phyloP scores from a whole-genome alignment of 1,284 basidiomycete species.

The Gomphus sp. region DNA sequence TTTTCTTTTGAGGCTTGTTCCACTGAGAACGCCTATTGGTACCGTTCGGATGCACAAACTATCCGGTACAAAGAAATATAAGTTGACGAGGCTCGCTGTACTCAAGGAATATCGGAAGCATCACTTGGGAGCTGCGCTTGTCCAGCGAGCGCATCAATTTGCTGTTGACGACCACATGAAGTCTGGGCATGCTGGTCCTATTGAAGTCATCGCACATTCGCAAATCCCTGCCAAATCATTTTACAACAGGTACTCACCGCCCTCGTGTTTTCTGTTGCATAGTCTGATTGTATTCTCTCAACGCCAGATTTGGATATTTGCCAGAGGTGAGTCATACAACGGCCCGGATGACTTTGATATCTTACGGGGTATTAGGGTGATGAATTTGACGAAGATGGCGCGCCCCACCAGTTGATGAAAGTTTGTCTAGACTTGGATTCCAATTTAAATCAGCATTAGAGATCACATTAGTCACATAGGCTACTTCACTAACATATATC shows the following conservation, averaged over 20 bases:
- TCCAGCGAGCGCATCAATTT: conserved; percentile 52
- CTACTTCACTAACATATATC: background rate
- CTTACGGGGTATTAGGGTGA: conserved; percentile 41
- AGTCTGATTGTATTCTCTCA: conserved; percentile 10
- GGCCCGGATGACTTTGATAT: background rate
- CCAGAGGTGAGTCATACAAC: conserved; percentile 40
- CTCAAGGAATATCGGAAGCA: conserved; percentile 53
- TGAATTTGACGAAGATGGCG: conserved; percentile 73
- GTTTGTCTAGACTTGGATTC: conserved; percentile 20
- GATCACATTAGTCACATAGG: background rate
- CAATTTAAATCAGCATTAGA: background rate
- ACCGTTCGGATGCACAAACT: conserved; percentile 41
- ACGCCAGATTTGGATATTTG: conserved; percentile 56
- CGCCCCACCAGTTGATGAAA: conserved; percentile 72
- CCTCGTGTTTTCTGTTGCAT: background rate
- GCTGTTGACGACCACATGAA: conserved; percentile 31
- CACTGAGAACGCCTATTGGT: conserved; percentile 53
- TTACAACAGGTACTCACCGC: conserved; percentile 52
- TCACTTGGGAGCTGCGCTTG: conserved; percentile 55
- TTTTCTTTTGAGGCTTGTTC: conserved; percentile 56
- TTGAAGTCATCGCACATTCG: conserved; percentile 34
- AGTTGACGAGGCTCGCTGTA: conserved; percentile 61
- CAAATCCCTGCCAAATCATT: conserved; percentile 63
- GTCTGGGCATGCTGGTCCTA: conserved; percentile 15
- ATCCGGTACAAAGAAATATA: conserved; percentile 36